Evolutionary conservation across 305 asterid species (phyloP), one percentile per base, ranked within the genome.

Genomic region (Petunia hybrid): DNA sequence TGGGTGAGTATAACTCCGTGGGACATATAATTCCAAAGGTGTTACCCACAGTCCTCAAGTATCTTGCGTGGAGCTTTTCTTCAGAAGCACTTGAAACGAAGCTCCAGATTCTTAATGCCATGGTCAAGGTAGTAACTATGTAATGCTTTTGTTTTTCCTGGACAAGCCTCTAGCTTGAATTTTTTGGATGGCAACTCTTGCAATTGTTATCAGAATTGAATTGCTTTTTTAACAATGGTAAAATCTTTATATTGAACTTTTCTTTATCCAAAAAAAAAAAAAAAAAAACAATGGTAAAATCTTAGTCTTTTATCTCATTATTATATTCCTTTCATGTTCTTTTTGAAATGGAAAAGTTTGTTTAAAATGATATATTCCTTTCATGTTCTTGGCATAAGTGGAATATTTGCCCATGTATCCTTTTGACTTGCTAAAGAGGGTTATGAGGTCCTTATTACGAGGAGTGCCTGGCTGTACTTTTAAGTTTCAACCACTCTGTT

Each of bases 21-120:
- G 99, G 97, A 71, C 53, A 43, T 80, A 84, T 88, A 81, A 90
- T 92, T 82, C 85, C 93, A 78, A 96, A 90, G 86, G 85, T 94
- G 88, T 82, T 92, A 75, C 94, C 97, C 74, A 86, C 89, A 46
- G 83, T 93, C 39, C 88, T 93, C 74, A 88, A 86, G 85, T 92
- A 93, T 89, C 92, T 95, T 85, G 97, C 97, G 16, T 82, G 85
- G 81, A 87, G 93, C 86, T 95, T 92, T 89, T 83, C 86, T 82
- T 83, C 85, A 77, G 99, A 95, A 87, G 91, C 93, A 22, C 87
- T 81, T 81, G 98, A 89, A 83, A 85, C 97, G 79, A 95, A 93
- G 93, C 93, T 92, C 77, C 99, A 95, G 97, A 93, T 95, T 82
- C 85, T 95, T 85, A 95, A 89, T 91, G 91, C 95, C 71, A 86